Evolutionary conservation across 164 flowering plant species (phyloP).

Genomic region (Saururus chinensis): DNA sequence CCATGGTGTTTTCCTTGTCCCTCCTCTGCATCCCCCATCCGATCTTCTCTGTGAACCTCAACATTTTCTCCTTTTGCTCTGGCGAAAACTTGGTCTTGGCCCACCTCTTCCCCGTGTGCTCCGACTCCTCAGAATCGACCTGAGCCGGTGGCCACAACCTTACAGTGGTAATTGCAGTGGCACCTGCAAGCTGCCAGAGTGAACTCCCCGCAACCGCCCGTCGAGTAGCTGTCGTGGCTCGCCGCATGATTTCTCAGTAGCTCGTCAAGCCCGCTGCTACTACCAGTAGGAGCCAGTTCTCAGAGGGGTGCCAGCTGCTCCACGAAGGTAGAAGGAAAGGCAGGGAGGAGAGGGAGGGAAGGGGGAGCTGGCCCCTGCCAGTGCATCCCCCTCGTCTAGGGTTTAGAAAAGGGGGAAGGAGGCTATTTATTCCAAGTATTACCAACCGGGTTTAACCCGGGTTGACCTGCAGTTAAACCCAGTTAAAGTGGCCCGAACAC

Average conservation of each 20-base stretch:
- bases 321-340: too few relatives aligned
- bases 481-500: too few relatives aligned
- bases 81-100: slow-evolving; percentile 16
- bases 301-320: too few relatives aligned
- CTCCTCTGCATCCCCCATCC: slow-evolving; percentile 18
- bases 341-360: too few relatives aligned
- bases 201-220: slow-evolving; percentile 27
- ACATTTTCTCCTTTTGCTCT: slow-evolving; percentile 23
- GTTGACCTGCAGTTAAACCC: too few relatives aligned
- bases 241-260: slow-evolving; percentile 22
- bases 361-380: too few relatives aligned
- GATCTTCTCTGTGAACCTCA: slow-evolving; percentile 18
- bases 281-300: too few relatives aligned
- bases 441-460: too few relatives aligned
- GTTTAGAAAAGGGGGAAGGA: too few relatives aligned
- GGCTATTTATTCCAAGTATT: too few relatives aligned
- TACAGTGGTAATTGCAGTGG: slow-evolving; percentile 25
- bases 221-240: slow-evolving; percentile 18
- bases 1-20: slow-evolving; percentile 9
- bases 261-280: too few relatives aligned
- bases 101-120: slow-evolving; percentile 14
- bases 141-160: background rate
- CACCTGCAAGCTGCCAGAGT: slow-evolving; percentile 20
- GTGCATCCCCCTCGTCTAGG: too few relatives aligned
- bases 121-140: slow-evolving; percentile 5